phyloP scores from a whole-genome alignment of 1,139 yeast genomes.

The Debaryomyces sp. region DNA sequence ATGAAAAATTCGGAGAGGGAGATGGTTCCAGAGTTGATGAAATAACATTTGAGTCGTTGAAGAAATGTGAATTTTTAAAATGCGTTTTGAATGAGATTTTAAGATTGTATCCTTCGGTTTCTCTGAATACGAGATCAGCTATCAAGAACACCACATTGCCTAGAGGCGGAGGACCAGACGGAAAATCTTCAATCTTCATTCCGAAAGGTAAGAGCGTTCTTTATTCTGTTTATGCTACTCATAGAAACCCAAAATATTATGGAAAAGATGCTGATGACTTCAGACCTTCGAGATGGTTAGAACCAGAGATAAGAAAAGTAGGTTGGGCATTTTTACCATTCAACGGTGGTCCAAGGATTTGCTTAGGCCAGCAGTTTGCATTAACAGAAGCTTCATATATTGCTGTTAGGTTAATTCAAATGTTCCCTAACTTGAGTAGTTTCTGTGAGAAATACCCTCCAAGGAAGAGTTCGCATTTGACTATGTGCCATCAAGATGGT shows the following conservation, averaged over 20 bases:
- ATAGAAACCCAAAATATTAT: constrained; percentile 40
- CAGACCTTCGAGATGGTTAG: constrained; percentile 53
- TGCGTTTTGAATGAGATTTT: constrained; percentile 52
- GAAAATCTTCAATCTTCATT: constrained; percentile 42
- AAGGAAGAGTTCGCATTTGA: constrained; percentile 26
- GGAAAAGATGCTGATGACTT: constrained; percentile 49
- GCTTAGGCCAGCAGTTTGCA: constrained; percentile 63
- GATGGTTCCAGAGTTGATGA: constrained; percentile 26
- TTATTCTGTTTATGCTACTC: constrained; percentile 45
- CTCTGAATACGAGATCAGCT: constrained; percentile 49
- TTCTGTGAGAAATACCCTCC: constrained; percentile 32
- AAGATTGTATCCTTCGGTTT: constrained; percentile 57
- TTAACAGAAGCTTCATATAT: constrained; percentile 57
- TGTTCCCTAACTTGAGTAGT: constrained; percentile 20
- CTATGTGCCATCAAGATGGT: constrained; percentile 30
- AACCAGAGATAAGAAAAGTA: constrained; percentile 29
- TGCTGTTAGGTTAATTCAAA: constrained; percentile 42
- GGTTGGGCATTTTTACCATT: constrained; percentile 59
- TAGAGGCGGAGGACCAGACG: constrained; percentile 55
- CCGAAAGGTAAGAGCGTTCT: constrained; percentile 43
- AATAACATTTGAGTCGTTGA: constrained; percentile 47
- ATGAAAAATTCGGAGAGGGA: constrained; percentile 34
- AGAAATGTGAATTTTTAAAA: constrained; percentile 51
- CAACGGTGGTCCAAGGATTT: constrained; percentile 64
- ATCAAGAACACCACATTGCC: constrained; percentile 52